Base-by-base conservation (phyloP, 176 grass and related monocot species). In the Poa pratensis region DNA sequence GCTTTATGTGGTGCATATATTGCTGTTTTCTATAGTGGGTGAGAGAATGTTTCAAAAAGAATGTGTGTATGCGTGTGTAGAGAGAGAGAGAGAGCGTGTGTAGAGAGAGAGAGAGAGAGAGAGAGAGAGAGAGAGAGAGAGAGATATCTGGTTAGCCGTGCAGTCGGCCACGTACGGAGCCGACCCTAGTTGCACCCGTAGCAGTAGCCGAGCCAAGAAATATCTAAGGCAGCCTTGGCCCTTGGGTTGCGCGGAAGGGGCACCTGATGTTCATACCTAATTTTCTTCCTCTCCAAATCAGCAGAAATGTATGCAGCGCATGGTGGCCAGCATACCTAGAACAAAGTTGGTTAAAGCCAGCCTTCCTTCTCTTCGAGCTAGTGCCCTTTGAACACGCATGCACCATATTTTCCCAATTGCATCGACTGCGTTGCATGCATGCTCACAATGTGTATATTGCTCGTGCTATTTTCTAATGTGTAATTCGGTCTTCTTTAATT, bases 301-400 rank as follows among this genome's bases (percentile, higher is more conserved):
- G 43, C 43, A 67, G 5, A 34, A 19, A 34, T 69, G n/a, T n/a
- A n/a, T n/a, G 65, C 32, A 58, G 10, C 26, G 60, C 42, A 32
- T 79, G 35, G 28, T 86, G 76, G 84, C 84, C 84, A 69, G 84
- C 84, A 86, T 80, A 86, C 77, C 85, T 81, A 81, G 57, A 75
- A 87, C 30, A 42, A 81, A 74, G 77, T 81, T 87, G 32, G 85
- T 81, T 75, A 87, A 87, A 87, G 84, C 26, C 73, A 52, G 46
- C 16, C 23, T 30, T 27, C 26, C n/a, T n/a, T n/a, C n/a, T n/a
- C n/a, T n/a, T n/a, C n/a, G n/a, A n/a, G n/a, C n/a, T 75, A 75
- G 73, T 75, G 73, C 73, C 17, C 73, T 27, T 75, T 34, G 46
- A 51, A 75, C 73, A 75, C 73, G 72, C 72, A 75, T 19, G 72